These are phyloP conservation scores for Anthostomella pinea DNA, from an alignment of 2,329 filamentous ascomycete genomes.

Conservation along the genomic window DNA sequence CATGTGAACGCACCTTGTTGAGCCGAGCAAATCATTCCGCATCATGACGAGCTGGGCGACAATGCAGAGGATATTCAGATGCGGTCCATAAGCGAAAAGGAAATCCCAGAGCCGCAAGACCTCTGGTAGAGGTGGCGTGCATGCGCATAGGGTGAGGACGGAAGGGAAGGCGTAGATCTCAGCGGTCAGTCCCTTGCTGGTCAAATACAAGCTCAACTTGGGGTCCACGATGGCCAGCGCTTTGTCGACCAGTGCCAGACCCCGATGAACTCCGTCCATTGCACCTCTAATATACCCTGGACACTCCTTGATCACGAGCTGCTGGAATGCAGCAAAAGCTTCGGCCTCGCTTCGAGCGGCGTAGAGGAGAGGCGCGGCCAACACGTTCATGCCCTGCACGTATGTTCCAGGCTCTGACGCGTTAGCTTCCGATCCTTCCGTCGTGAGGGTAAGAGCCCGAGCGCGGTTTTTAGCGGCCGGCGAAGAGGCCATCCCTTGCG, in stretches of 20 bases:
- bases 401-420: slow-evolving; percentile 75
- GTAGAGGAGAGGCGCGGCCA: slow-evolving; percentile 93
- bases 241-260: slow-evolving; percentile 85
- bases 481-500: slow-evolving; percentile 40
- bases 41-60: slow-evolving; percentile 92
- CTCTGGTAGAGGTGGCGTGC: slow-evolving; percentile 90
- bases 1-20: slow-evolving; percentile 63
- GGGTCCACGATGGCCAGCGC: slow-evolving; percentile 89
- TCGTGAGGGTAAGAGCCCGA: slow-evolving; percentile 59
- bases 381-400: slow-evolving; percentile 98
- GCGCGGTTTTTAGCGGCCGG: slow-evolving; percentile 49
- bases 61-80: slow-evolving; percentile 94
- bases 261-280: slow-evolving; percentile 96
- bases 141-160: slow-evolving; percentile 90
- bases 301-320: slow-evolving; percentile 81
- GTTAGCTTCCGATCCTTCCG: slow-evolving; percentile 60
- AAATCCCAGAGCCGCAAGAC: slow-evolving; percentile 96
- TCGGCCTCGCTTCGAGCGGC: slow-evolving; percentile 91
- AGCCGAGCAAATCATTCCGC: slow-evolving; percentile 77
- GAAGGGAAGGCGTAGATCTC: slow-evolving; percentile 96
- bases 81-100: slow-evolving; percentile 89
- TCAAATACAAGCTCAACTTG: slow-evolving; percentile 79
- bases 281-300: slow-evolving; percentile 92
- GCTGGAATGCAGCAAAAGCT: slow-evolving; percentile 87
- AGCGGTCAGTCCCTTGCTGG: slow-evolving; percentile 82